Evolutionary conservation across 192 early-diverging fungal species (phyloP).

Genomic region (Coemansia sp.): DNA sequence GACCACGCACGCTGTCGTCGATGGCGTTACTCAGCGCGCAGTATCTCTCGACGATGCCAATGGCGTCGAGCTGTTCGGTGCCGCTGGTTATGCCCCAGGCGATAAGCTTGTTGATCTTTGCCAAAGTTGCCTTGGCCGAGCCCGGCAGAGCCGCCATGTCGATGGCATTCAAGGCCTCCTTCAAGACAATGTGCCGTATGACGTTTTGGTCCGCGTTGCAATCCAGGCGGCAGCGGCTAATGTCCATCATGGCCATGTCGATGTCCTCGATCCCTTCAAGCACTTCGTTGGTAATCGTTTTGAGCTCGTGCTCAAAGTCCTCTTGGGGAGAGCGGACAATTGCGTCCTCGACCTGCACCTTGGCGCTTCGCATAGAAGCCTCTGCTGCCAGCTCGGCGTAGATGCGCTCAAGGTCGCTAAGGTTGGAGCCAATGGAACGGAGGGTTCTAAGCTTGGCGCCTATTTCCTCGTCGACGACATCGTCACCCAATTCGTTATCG

Average conservation of each 20-base stretch:
- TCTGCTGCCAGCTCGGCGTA: constrained; percentile 25
- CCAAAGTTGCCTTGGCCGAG: constrained; percentile 54
- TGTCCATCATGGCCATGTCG: constrained; percentile 78
- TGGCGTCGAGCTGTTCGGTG: constrained; percentile 76
- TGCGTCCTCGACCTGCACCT: constrained; percentile 53
- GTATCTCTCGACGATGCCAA: constrained; percentile 59
- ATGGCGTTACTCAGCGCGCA: constrained; percentile 41
- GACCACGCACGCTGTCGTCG: constrained; percentile 42
- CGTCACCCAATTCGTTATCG: constrained; percentile 60
- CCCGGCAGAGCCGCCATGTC: constrained; percentile 53
- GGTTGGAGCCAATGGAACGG: constrained; percentile 28
- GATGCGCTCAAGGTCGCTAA: constrained; percentile 19
- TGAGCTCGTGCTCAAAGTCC: constrained; percentile 70
- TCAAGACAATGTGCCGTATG: constrained; percentile 75
- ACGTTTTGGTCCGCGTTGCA: constrained; percentile 81
- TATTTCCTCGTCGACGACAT: constrained; percentile 22
- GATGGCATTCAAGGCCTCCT: constrained; percentile 66
- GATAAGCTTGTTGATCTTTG: constrained; percentile 74
- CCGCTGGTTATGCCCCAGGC: constrained; percentile 65
- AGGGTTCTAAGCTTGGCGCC: constrained; percentile 6
- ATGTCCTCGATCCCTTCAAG: constrained; percentile 75
- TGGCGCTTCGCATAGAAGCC: constrained; percentile 9
- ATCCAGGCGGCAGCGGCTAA: constrained; percentile 87
- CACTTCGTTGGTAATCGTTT: constrained; percentile 80
- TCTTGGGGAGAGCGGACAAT: constrained; percentile 55